phyloP scores from a whole-genome alignment of 495 filamentous ascomycete species.

The Penicillium cataractarum region DNA sequence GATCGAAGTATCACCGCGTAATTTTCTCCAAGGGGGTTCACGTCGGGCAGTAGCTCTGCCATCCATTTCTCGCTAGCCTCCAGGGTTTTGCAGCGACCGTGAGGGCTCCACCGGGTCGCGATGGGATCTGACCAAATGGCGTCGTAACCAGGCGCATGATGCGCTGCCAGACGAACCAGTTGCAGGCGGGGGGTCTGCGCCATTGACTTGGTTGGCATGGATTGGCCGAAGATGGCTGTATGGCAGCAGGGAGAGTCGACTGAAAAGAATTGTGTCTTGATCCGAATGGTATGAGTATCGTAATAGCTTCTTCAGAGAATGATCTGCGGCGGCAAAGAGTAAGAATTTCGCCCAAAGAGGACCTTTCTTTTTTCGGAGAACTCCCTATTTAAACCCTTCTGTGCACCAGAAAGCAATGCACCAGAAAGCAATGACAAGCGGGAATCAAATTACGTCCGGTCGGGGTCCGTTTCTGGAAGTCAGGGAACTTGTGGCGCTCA shows the following conservation, averaged over 20 bases:
- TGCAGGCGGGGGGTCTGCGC: conserved; percentile 25
- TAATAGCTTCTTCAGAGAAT: too few relatives aligned
- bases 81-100: conserved; percentile 22
- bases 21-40: conserved; percentile 24
- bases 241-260: too few relatives aligned
- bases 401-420: too few relatives aligned
- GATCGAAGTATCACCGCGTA: conserved; percentile 23
- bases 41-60: conserved; percentile 16
- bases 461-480: neutral
- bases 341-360: too few relatives aligned
- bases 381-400: too few relatives aligned
- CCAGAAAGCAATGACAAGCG: too few relatives aligned
- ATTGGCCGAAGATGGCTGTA: too few relatives aligned
- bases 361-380: too few relatives aligned
- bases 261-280: too few relatives aligned
- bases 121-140: conserved; percentile 28
- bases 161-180: conserved; percentile 18
- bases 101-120: conserved; percentile 27
- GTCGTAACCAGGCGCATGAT: conserved; percentile 23
- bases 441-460: neutral
- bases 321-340: too few relatives aligned
- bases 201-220: too few relatives aligned
- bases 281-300: too few relatives aligned
- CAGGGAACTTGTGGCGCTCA: neutral
- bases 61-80: conserved; percentile 25